Evolutionary conservation across 352 stramenopile species (phyloP), one percentile per base, ranked within the genome.

Genomic region (Phytophthora macrochlamydospora): DNA sequence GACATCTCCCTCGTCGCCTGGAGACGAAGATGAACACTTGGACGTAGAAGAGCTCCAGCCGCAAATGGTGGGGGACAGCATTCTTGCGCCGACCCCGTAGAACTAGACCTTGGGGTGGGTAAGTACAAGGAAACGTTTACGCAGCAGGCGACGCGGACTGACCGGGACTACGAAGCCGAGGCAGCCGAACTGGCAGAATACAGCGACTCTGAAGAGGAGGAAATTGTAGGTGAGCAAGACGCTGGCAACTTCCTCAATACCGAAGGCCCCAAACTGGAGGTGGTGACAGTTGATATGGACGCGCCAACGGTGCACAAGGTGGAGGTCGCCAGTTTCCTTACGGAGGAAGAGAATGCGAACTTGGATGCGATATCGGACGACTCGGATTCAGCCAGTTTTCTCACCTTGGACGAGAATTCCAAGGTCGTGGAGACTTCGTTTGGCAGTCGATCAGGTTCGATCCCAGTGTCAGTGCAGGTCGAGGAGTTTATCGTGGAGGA

Each of bases 401-500:
- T 80, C 45, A 81, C 73, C 6, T 59, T 81, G 62, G 73, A 81
- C 52, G 73, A 81, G 58, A 81, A 81, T 62, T 78, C 69, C 29
- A 76, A 76, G 51, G 77, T 81, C 51, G 69, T 78, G 58, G 62
- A 76, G 54, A 81, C 63, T 11, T 79, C 67, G 29, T 62, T 75
- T 12, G 58, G 60, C 53, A 51, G 48, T 11, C 70, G 44, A 35
- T 62, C 48, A 2, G 51, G 63, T 4, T 35, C 42, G 7, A 44
- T 32, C 30, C 56, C 60, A 2, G 52, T 75, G 45, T 63, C 71
- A 49, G 57, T 78, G 35, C 66, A 71, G 45, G 54, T 88, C 48
- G 76, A 84, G 31, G 79, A 81, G 13, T 50, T 88, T 9, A 68
- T 76, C 51, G 74, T 90, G 30, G 77, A 89, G 55, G 78, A 92